Evolutionary conservation across 169 alveolate species (phyloP).

Genomic region (Plasmodium malariae): DNA sequence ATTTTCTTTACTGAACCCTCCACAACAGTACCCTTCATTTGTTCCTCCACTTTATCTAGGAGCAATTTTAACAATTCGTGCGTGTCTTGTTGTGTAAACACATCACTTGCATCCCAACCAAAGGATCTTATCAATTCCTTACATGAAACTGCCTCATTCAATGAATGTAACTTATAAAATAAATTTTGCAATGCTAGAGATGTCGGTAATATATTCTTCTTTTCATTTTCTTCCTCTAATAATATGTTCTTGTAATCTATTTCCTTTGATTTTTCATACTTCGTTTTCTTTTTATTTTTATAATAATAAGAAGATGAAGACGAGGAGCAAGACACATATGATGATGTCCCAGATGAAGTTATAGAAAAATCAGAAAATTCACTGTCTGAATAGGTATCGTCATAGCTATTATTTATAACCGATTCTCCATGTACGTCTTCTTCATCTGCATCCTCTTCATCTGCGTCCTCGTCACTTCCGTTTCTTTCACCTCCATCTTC

Average conservation of each 20-base stretch:
- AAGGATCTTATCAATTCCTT: constrained; percentile 93
- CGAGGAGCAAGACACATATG: constrained; percentile 49
- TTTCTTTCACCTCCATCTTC: neutral
- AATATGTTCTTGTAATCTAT: constrained; percentile 82
- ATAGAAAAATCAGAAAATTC: constrained; percentile 56
- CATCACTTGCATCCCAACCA: constrained; percentile 97
- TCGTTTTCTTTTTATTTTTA: constrained; percentile 40
- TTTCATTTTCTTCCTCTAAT: constrained; percentile 89
- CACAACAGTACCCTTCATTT: constrained; percentile 96
- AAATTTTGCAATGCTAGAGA: constrained; percentile 93
- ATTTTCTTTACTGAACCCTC: constrained; percentile 95
- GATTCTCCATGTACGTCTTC: constrained; percentile 9
- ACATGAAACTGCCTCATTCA: constrained; percentile 93
- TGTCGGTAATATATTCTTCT: constrained; percentile 85
- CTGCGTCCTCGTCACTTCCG: constrained; percentile 1
- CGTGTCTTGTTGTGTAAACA: constrained; percentile 97
- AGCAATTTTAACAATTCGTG: constrained; percentile 95
- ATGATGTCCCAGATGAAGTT: constrained; percentile 64
- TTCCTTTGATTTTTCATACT: constrained; percentile 78
- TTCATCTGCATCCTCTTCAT: constrained; percentile 2
- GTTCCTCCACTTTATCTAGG: constrained; percentile 96
- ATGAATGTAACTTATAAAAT: constrained; percentile 92
- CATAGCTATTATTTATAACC: neutral
- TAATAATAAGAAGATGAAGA: constrained; percentile 55
- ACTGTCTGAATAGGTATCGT: constrained; percentile 33